Evolutionary conservation across 345 rosid genomes (phyloP).

Genomic region (Isatis tinctoria): DNA sequence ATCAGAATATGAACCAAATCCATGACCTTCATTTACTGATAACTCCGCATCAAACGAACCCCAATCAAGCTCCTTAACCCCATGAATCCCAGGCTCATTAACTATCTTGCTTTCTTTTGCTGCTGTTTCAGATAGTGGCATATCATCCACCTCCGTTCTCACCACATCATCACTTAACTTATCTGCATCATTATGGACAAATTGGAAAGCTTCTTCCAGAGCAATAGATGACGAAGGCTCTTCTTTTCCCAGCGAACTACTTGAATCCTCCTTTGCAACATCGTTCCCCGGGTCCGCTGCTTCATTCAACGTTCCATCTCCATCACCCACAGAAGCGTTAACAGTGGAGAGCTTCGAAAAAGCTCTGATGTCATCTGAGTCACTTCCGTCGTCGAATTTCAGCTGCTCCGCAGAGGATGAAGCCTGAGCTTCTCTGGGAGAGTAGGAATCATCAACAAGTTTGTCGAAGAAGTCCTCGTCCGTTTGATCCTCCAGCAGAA

Average conservation of each 20-base stretch:
- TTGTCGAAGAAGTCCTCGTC: conserved; percentile 97
- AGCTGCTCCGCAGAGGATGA: conserved; percentile 16
- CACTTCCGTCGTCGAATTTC: conserved; percentile 36
- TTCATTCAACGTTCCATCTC: conserved; percentile 25
- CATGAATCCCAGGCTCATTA: conserved; percentile 40
- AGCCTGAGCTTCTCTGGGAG: conserved; percentile 13
- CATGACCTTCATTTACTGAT: conserved; percentile 41
- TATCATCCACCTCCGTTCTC: conserved; percentile 26
- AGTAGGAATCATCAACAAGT: conserved; percentile 65
- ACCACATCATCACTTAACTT: conserved; percentile 22
- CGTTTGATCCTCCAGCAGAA: conserved; percentile 88
- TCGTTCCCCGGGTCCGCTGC: conserved; percentile 14
- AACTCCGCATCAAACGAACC: conserved; percentile 69
- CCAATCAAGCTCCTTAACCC: conserved; percentile 88
- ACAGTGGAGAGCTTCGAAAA: conserved; percentile 51
- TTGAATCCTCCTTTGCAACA: conserved; percentile 17
- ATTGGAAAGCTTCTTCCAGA: conserved; percentile 24
- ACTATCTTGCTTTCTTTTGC: conserved; percentile 14
- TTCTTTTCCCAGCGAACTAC: conserved; percentile 18
- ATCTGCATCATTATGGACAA: conserved; percentile 10
- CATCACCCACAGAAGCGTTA: conserved; percentile 31
- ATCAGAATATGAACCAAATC: conserved; percentile 69
- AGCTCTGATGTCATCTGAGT: conserved; percentile 53
- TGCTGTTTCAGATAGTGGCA: conserved; percentile 11
- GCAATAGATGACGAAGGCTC: conserved; percentile 21